Evolutionary conservation across 1,284 basidiomycete genomes (phyloP).

Genomic region (Ceratobasidium sp.): DNA sequence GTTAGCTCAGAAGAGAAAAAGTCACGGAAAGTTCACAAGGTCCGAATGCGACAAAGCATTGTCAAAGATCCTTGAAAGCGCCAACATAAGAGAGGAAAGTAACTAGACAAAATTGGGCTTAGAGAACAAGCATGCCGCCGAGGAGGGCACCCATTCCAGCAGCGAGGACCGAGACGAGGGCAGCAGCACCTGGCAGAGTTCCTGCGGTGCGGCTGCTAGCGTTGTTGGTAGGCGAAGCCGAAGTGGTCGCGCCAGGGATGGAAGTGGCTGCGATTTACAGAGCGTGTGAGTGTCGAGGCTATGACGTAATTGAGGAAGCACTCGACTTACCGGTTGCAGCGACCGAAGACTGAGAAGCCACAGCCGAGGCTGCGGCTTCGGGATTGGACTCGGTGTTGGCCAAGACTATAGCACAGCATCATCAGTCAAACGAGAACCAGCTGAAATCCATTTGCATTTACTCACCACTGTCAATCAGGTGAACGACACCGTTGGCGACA

Average conservation of each 20-base stretch:
- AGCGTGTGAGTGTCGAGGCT: not conserved
- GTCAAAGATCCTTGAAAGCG: not conserved
- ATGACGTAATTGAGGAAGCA: not conserved
- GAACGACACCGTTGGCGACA: constrained; percentile 73
- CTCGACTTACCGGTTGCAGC: constrained; percentile 44
- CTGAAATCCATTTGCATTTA: not conserved
- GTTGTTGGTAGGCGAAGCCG: constrained; percentile 12
- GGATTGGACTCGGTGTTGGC: constrained; percentile 60
- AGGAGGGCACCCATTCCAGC: constrained; percentile 26
- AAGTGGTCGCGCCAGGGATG: constrained; percentile 8
- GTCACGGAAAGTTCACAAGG: not conserved
- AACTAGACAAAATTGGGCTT: not conserved
- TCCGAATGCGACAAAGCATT: not conserved
- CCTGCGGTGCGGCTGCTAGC: constrained; percentile 9
- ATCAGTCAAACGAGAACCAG: not conserved
- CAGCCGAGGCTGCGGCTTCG: constrained; percentile 65
- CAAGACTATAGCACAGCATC: constrained; percentile 66
- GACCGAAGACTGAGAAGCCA: constrained; percentile 43
- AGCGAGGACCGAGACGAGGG: constrained; percentile 21
- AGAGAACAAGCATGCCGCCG: constrained; percentile 32
- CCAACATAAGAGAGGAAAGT: not conserved
- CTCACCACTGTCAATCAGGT: constrained; percentile 47
- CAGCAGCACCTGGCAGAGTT: constrained; percentile 13
- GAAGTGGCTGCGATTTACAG: not conserved
- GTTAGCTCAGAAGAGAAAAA: not conserved